Evolutionary conservation across 2,329 filamentous ascomycete species (phyloP).

Genomic region (Microdochium nivale): DNA sequence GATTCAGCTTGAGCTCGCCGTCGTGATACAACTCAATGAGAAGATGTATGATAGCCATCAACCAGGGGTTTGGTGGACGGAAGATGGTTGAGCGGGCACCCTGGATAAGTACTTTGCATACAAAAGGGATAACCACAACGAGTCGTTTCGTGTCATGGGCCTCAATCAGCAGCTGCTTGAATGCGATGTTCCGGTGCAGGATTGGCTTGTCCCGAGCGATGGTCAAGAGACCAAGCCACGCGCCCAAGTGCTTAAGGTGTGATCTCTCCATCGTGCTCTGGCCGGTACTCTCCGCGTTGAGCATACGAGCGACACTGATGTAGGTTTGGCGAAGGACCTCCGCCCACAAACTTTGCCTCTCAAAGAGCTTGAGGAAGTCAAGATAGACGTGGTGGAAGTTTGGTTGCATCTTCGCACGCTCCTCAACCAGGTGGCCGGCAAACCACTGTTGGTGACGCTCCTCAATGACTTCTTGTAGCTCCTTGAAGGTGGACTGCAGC

Average conservation of each 20-base stretch:
- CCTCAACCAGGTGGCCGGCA: constrained; percentile 86
- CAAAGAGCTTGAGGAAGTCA: constrained; percentile 76
- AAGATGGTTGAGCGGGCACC: constrained; percentile 82
- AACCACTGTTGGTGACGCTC: constrained; percentile 92
- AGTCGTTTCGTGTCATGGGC: constrained; percentile 88
- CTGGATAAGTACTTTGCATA: constrained; percentile 89
- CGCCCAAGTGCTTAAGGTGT: constrained; percentile 86
- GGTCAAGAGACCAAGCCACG: constrained; percentile 88
- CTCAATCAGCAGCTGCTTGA: constrained; percentile 90
- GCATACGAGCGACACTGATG: constrained; percentile 71
- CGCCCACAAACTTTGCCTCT: constrained; percentile 69
- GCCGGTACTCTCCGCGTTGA: constrained; percentile 84
- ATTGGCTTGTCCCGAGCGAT: constrained; percentile 92
- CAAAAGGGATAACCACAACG: constrained; percentile 90
- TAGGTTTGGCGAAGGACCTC: constrained; percentile 94
- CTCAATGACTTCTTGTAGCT: constrained; percentile 71
- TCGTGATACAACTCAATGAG: constrained; percentile 91
- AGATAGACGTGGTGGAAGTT: constrained; percentile 95
- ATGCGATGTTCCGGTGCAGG: constrained; percentile 92
- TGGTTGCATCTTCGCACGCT: constrained; percentile 92
- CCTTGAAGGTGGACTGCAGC: constrained; percentile 71
- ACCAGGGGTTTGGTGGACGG: constrained; percentile 90
- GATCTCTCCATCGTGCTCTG: constrained; percentile 76
- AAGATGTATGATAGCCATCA: constrained; percentile 90
- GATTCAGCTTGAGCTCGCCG: constrained; percentile 87